Evolutionary conservation across 306 rosid genomes (phyloP), one percentile per base, ranked within the genome.

Genomic region (Erythrophleum fordii): DNA sequence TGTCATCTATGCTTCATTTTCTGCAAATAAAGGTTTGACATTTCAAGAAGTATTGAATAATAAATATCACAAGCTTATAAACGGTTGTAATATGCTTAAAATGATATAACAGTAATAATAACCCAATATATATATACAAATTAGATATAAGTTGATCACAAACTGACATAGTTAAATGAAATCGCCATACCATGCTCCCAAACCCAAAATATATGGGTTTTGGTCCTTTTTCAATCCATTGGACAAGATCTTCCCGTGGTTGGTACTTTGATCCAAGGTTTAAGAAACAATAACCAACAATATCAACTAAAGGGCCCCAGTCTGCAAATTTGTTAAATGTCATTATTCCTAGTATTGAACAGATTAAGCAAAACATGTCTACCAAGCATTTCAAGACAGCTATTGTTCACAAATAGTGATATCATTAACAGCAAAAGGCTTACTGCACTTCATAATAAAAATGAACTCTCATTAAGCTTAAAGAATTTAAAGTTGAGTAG

Each of bases 261-360:
- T 88, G 88, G 85, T 93, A 90, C 85, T 91, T 88, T 39, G 92
- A 91, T 71, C 89, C 96, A 71, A 81, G 94, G 85, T 83, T 91
- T 77, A 90, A 62, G 89, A 95, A 93, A 85, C 99, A 95, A 83
- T 91, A 95, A 52, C 99, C 98, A 81, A 92, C 97, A 52, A 95
- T 97, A 86, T 93, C 99, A 62, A 93, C 97, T 77, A 90, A 87
- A 72, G 93, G 86, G 11, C 97, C 98, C 99, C 99, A 95, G 80
- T 95, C 99, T 95, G 93, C 86, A 91, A 64, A 85, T 64, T 41
- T 46, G 72, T 82, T 51, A 60, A 84, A 58, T 23, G 69, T 5
- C 46, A 44, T 89, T 82, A 85, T 85, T 52, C 73, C 77, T 46
- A 45, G 55, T 22, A 72, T 64, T 77, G 76, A 11, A 81, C 69